Conservation (phyloP, 2,329 filamentous ascomycete genomes). For the Talaromyces funiculosus region DNA sequence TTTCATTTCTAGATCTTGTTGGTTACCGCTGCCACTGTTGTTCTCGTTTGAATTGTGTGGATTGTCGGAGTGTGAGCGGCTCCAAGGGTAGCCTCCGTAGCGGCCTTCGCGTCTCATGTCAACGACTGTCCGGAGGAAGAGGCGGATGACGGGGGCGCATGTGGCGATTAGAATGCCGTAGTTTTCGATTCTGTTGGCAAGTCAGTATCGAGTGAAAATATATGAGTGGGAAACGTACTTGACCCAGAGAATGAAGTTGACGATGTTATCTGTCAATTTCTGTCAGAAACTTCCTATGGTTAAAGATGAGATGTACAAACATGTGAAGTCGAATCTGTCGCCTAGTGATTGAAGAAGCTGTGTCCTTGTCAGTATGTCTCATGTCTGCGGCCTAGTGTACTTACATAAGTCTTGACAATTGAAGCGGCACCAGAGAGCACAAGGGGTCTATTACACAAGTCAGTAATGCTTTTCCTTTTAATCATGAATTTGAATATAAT, state of each 20-base stretch:
- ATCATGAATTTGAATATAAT: background rate
- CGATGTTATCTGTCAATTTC: slow-evolving; percentile 25
- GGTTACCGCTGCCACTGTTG: background rate
- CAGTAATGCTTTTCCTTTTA: background rate
- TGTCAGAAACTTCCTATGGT: background rate
- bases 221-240: slow-evolving; percentile 23
- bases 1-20: background rate
- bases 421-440: slow-evolving; percentile 32
- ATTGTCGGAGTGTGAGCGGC: slow-evolving; percentile 19
- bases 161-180: slow-evolving; percentile 34
- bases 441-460: slow-evolving; percentile 18
- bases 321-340: slow-evolving; percentile 30
- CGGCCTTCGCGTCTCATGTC: slow-evolving; percentile 21
- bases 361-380: slow-evolving; percentile 11
- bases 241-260: slow-evolving; percentile 32
- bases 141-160: slow-evolving; percentile 29
- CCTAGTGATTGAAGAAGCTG: slow-evolving; percentile 31
- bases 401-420: slow-evolving; percentile 33
- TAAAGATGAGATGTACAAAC: slow-evolving; percentile 7
- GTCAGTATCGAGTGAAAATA: background rate
- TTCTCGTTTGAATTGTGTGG: slow-evolving; percentile 10
- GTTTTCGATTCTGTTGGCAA: slow-evolving; percentile 31
- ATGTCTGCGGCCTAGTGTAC: background rate
- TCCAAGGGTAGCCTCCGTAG: slow-evolving; percentile 18
- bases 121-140: slow-evolving; percentile 28